Percentiles rank a stretch among this genome's conserved stretches.
These are phyloP conservation scores for Testicularia cyperi DNA, from an alignment of 1,284 basidiomycete genomes.

Conservation along the genomic window DNA sequence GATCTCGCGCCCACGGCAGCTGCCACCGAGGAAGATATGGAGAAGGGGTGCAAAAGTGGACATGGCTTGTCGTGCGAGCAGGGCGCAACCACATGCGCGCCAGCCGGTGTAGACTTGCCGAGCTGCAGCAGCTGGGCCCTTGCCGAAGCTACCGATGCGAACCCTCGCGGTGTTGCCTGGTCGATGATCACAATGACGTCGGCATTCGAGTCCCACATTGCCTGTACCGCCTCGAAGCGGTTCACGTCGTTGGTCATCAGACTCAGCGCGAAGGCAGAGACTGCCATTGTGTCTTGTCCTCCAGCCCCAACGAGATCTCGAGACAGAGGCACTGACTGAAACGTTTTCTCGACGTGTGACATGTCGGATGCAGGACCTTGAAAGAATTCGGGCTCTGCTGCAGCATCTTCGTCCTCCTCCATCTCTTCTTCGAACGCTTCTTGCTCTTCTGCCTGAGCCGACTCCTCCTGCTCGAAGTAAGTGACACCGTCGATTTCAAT, in stretches of 20 bases:
- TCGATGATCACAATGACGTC: slow-evolving; percentile 72
- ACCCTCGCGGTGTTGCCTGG: slow-evolving; percentile 75
- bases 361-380: slow-evolving; percentile 22
- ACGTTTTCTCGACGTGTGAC: slow-evolving; percentile 13
- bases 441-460: neutral
- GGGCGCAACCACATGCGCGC: slow-evolving; percentile 71
- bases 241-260: slow-evolving; percentile 69
- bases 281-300: slow-evolving; percentile 65
- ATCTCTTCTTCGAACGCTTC: neutral
- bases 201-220: slow-evolving; percentile 88
- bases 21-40: slow-evolving; percentile 10
- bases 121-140: slow-evolving; percentile 74
- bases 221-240: slow-evolving; percentile 71
- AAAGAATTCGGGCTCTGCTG: slow-evolving; percentile 11
- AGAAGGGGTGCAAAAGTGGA: slow-evolving; percentile 66
- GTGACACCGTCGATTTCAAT: slow-evolving; percentile 22
- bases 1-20: slow-evolving; percentile 4
- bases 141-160: slow-evolving; percentile 79
- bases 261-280: slow-evolving; percentile 83
- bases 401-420: slow-evolving; percentile 1
- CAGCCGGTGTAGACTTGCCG: slow-evolving; percentile 60
- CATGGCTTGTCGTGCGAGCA: slow-evolving; percentile 90
- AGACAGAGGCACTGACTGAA: slow-evolving; percentile 22
- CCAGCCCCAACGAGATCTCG: slow-evolving; percentile 6
- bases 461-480: slow-evolving; percentile 21